These are phyloP conservation scores for Penstemon davidsonii DNA, from an alignment of 257 asterid genomes.

Conservation along the genomic window DNA sequence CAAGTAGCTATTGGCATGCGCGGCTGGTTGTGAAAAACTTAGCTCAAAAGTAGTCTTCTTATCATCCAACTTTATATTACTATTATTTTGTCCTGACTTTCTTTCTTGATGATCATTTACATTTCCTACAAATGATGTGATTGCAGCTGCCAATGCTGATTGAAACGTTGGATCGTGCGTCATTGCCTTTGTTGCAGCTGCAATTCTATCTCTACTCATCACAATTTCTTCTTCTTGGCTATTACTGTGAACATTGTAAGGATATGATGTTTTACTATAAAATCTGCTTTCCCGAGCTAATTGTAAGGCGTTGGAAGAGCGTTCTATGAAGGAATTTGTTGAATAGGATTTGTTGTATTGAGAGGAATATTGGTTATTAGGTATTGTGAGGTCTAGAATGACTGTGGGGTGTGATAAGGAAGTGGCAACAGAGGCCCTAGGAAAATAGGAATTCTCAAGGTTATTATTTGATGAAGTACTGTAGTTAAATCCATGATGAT, in stretches of 20 bases:
- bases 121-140: conserved; percentile 40
- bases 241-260: neutral
- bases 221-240: conserved; percentile 7
- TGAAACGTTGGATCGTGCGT: conserved; percentile 38
- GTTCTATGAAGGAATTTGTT: conserved; percentile 2
- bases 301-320: conserved; percentile 2
- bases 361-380: conserved; percentile 20
- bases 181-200: conserved; percentile 37
- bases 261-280: conserved; percentile 6
- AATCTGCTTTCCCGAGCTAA: conserved; percentile 1
- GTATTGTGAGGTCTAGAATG: conserved; percentile 51
- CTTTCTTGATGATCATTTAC: conserved; percentile 23
- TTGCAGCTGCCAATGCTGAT: conserved; percentile 44
- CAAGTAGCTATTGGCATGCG: conserved; percentile 29
- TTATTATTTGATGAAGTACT: conserved; percentile 25
- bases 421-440: conserved; percentile 36
- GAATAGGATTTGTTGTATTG: conserved; percentile 18
- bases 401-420: conserved; percentile 58
- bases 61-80: neutral
- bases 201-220: conserved; percentile 20
- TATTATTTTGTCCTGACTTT: conserved; percentile 24
- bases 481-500: conserved; percentile 30
- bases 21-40: conserved; percentile 30
- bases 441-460: conserved; percentile 21
- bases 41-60: neutral